phyloP scores from a whole-genome alignment of 2,329 filamentous ascomycete genomes.

The Neurospora crassa region DNA sequence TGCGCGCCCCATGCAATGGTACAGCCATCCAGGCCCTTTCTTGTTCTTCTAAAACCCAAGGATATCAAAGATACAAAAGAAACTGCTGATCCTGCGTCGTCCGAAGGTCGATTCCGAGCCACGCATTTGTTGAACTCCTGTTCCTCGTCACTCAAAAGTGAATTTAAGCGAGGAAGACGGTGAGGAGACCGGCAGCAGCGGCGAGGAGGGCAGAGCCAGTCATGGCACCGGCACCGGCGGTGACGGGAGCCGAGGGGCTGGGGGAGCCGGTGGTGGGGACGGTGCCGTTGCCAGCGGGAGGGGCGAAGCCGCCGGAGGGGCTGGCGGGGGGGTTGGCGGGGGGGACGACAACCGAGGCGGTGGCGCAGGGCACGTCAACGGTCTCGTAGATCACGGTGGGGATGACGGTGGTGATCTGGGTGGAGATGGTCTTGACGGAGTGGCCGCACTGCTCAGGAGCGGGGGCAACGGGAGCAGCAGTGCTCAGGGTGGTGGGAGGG shows the following conservation, averaged over 20 bases:
- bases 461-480: constrained; percentile 14
- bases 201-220: constrained; percentile 45
- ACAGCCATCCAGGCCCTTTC: background rate
- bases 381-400: constrained; percentile 45
- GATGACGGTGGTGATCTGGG: constrained; percentile 45
- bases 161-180: constrained; percentile 44
- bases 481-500: constrained; percentile 16
- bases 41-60: background rate
- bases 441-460: constrained; percentile 21
- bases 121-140: background rate
- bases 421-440: constrained; percentile 43
- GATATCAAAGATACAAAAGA: constrained; percentile 1
- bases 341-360: constrained; percentile 21
- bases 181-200: constrained; percentile 43
- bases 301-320: constrained; percentile 18
- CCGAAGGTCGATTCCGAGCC: background rate
- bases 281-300: constrained; percentile 20
- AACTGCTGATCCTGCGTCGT: background rate
- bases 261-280: constrained; percentile 24
- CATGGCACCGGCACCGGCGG: constrained; percentile 43
- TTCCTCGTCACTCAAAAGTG: background rate
- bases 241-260: constrained; percentile 28
- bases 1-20: background rate
- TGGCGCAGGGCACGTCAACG: constrained; percentile 32
- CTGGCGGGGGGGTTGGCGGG: constrained; percentile 27